Conservation (phyloP, 129 eudicot species). For the Oenanthe sinensis region DNA sequence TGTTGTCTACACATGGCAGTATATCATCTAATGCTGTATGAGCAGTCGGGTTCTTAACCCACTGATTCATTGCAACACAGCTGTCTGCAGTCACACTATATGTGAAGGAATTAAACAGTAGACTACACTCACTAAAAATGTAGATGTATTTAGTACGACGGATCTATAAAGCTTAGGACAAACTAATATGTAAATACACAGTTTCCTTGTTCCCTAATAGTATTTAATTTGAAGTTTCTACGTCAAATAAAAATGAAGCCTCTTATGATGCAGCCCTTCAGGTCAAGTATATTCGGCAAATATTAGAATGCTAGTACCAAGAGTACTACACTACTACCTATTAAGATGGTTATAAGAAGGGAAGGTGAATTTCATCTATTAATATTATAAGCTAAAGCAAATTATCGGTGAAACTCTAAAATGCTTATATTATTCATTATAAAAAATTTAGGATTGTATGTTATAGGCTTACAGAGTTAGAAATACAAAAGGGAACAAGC, state of each 20-base stretch:
- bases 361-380: not conserved
- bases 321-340: not conserved
- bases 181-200: not conserved
- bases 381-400: not conserved
- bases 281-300: not conserved
- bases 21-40: slow-evolving; percentile 90
- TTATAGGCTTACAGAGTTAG: not conserved
- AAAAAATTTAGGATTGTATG: not conserved
- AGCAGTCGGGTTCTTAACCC: slow-evolving; percentile 82
- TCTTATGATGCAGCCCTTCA: not conserved
- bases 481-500: not conserved
- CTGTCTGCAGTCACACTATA: slow-evolving; percentile 79
- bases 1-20: slow-evolving; percentile 91
- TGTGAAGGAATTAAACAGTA: slow-evolving; percentile 2
- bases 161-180: not conserved
- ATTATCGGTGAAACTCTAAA: not conserved
- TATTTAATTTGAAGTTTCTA: not conserved
- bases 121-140: not conserved
- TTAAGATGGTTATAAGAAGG: not conserved
- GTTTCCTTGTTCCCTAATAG: not conserved
- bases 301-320: not conserved
- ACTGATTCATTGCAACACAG: slow-evolving; percentile 83
- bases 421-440: not conserved
- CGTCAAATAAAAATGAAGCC: not conserved
- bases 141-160: not conserved